Base-by-base conservation (phyloP, 2,329 filamentous ascomycete species). In the Neophaeococcomyces mojaviensis region DNA sequence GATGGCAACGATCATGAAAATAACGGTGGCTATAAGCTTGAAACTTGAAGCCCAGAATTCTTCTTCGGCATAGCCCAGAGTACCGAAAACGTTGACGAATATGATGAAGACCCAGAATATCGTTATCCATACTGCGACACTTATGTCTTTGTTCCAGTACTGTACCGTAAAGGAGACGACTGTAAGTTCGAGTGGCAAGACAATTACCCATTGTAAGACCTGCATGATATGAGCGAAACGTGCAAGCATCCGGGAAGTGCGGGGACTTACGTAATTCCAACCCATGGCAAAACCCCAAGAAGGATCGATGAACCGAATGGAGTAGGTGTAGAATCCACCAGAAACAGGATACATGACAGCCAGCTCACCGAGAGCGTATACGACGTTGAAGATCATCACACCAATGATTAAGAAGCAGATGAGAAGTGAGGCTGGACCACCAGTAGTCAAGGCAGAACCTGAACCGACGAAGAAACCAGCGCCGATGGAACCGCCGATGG, bases 271-370 rank as follows among this genome's bases (percentile, higher is more conserved):
- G 45, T 94, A 92, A 43, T 68, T 64, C 67, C 66, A 69, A n/a
- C 66, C 67, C 58, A 68, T 64, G 19, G 67, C 67, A 42, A 69
- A 69, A 3, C 65, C 67, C 66, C 57, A 57, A 22, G 51, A 88
- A 1, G 89, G 90, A 60, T 96, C 88, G 16, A 97, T 67, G 59
- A 97, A 96, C 12, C 90, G 80, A 24, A 87, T 94, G 12, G 88
- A 92, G 68, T 89, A 96, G 6, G 87, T 82, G 1, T 88, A 87
- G 62, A 96, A 96, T 3, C 88, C 94, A 48, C 89, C 90, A 22
- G 89, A 85, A 26, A 96, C 84, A 3, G 89, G 89, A 57, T 89
- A 96, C 15, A 89, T 69, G 19, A 95, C 88, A n/a, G 88, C 86
- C 65, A 97, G 78, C 65, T 97, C 90, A 51, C 89, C 90, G 15